A percentile compares a stretch with the other conserved stretches of the same genome.
phyloP scores from a whole-genome alignment of 176 grass and related monocot species.

The Oryza glumipatula region DNA sequence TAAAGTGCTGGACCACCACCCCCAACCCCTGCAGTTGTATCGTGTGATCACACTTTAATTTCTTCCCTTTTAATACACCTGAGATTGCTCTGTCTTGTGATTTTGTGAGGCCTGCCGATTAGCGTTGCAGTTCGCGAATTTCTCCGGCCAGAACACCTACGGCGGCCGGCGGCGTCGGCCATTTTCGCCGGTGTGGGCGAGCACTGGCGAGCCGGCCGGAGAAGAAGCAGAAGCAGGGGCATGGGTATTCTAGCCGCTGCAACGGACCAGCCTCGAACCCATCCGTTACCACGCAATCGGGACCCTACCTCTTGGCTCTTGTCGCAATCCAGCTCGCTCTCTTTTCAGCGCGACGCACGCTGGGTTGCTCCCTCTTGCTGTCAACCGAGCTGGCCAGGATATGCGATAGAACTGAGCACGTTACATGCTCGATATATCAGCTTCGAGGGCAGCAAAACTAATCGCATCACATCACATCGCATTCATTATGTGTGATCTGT shows the following conservation, averaged over 20 bases:
- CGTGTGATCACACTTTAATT: background rate
- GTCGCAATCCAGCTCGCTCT: background rate
- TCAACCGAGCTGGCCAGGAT: slow-evolving; percentile 18
- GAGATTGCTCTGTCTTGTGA: background rate
- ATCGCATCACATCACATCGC: background rate
- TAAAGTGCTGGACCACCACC: background rate
- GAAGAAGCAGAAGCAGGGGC: background rate
- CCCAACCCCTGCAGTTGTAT: background rate
- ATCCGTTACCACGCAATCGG: background rate
- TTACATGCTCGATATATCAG: background rate
- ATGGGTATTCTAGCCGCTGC: background rate
- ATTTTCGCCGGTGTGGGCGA: no score
- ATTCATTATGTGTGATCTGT: background rate
- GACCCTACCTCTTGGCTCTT: background rate
- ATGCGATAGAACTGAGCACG: background rate
- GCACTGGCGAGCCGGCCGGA: no score
- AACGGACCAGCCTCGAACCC: background rate
- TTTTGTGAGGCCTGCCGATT: background rate
- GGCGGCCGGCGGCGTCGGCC: no score
- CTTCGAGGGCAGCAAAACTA: background rate
- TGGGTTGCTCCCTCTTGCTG: slow-evolving; percentile 5
- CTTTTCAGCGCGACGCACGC: background rate
- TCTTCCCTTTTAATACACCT: background rate
- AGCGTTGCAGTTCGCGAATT: background rate
- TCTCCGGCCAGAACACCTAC: background rate